These are phyloP conservation scores for Wallacemonas sp. DNA, from an alignment of 208 protist species.

Conservation along the genomic window DNA sequence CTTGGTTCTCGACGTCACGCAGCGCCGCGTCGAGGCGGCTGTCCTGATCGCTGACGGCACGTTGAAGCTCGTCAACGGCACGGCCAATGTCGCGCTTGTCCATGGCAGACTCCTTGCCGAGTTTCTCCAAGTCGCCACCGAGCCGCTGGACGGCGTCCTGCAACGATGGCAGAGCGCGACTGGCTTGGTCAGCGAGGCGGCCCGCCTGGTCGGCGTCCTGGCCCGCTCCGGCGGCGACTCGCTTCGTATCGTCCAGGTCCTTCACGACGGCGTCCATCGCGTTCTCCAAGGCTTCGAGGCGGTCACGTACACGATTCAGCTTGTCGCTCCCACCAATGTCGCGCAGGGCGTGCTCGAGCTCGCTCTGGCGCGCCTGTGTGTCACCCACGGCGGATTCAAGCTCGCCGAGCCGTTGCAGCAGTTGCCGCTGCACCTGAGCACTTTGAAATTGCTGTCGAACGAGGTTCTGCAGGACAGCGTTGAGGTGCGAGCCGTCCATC, in stretches of 20 bases:
- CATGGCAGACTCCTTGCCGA: constrained; percentile 30
- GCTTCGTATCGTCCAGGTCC: constrained; percentile 40
- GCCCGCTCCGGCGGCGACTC: constrained; percentile 23
- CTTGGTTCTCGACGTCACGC: constrained; percentile 36
- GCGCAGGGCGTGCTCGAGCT: constrained; percentile 39
- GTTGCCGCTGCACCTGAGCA: constrained; percentile 32
- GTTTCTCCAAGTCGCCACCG: constrained; percentile 26
- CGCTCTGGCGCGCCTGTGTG: constrained; percentile 34
- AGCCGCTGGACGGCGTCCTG: constrained; percentile 34
- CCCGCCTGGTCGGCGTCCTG: constrained; percentile 48
- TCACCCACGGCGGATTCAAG: constrained; percentile 44
- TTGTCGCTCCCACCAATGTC: constrained; percentile 33
- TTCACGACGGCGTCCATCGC: constrained; percentile 33
- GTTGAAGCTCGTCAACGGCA: constrained; percentile 44
- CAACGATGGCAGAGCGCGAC: constrained; percentile 22
- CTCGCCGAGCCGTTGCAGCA: constrained; percentile 39
- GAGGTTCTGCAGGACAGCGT: constrained; percentile 63
- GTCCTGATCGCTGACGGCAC: constrained; percentile 33
- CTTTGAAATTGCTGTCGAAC: constrained; percentile 54
- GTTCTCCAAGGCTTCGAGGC: constrained; percentile 46
- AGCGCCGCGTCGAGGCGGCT: constrained; percentile 41
- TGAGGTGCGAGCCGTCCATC: constrained; percentile 78
- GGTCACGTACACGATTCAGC: constrained; percentile 32
- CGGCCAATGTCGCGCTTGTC: constrained; percentile 35
- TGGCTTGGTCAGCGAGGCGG: constrained; percentile 44